phyloP scores from a whole-genome alignment of 2,329 filamentous ascomycete genomes.

The Uncinocarpus reesii region DNA sequence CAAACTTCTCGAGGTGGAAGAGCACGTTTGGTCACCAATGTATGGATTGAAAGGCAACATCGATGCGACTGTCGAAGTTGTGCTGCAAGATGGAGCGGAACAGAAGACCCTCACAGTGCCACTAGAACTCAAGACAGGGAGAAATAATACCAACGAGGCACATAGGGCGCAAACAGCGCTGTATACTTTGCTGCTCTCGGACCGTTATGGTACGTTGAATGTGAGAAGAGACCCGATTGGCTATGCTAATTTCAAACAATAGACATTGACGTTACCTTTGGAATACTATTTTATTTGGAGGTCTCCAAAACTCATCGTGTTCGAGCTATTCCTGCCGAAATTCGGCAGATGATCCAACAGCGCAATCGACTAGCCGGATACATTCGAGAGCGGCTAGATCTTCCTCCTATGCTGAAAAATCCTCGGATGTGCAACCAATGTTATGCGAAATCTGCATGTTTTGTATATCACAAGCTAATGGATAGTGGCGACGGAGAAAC shows the following conservation, averaged over 20 bases:
- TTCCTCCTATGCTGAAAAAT: conserved; percentile 78
- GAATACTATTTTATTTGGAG: conserved; percentile 91
- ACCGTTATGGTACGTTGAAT: conserved; percentile 59
- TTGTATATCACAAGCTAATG: conserved; percentile 83
- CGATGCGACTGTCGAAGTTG: conserved; percentile 87
- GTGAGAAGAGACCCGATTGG: not conserved
- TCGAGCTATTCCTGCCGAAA: conserved; percentile 72
- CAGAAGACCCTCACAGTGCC: conserved; percentile 69
- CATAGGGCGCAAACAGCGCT: conserved; percentile 91
- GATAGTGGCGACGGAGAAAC: conserved; percentile 73
- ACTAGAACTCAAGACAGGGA: conserved; percentile 92
- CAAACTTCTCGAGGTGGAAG: conserved; percentile 91
- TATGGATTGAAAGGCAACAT: conserved; percentile 97
- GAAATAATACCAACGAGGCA: conserved; percentile 61
- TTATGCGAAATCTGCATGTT: conserved; percentile 83
- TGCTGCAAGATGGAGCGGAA: conserved; percentile 60
- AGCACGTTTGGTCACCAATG: conserved; percentile 96
- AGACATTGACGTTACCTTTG: conserved; percentile 82
- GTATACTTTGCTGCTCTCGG: conserved; percentile 83
- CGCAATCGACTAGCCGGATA: conserved; percentile 81
- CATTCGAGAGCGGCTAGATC: conserved; percentile 66
- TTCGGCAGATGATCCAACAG: conserved; percentile 94
- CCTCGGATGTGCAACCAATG: conserved; percentile 74
- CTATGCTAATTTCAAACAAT: not conserved
- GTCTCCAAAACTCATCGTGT: conserved; percentile 77